Conservation (phyloP, 805 yeast species). For the Sugiyamaella valdiviana region DNA sequence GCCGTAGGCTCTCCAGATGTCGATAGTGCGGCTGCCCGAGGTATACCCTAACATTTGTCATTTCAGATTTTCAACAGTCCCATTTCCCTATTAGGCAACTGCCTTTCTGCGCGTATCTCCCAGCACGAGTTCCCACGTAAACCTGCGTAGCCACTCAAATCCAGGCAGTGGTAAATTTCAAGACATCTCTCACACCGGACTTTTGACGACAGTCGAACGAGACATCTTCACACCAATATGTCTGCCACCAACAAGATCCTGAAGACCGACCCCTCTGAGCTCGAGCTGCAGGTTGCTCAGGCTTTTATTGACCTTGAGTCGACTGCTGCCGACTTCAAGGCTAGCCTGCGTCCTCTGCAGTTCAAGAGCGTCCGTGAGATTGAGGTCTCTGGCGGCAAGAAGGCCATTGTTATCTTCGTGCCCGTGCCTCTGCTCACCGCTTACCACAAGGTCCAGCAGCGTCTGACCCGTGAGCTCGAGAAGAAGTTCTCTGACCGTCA, state of each 20-base stretch:
- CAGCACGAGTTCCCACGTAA: neutral
- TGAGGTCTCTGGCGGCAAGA: conserved; percentile 97
- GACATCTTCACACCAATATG: conserved; percentile 42
- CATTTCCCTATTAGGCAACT: neutral
- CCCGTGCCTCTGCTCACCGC: conserved; percentile 98
- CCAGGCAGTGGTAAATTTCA: neutral
- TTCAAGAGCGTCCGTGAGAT: conserved; percentile 98
- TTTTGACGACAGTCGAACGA: neutral
- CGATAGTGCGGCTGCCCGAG: no score
- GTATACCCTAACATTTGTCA: no score
- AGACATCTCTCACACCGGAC: neutral
- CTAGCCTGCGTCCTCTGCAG: conserved; percentile 97
- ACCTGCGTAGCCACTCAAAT: neutral
- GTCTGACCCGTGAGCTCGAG: conserved; percentile 97
- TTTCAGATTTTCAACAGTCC: neutral
- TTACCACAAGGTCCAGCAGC: conserved; percentile 90
- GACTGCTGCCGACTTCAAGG: conserved; percentile 91
- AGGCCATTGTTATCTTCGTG: conserved; percentile 95
- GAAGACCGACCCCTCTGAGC: conserved; percentile 92
- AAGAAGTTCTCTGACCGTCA: conserved; percentile 99
- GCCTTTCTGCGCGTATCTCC: neutral
- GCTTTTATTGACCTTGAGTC: conserved; percentile 94
- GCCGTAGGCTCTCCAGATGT: no score
- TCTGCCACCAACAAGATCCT: conserved; percentile 96
- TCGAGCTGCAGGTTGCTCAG: conserved; percentile 99